phyloP scores from a whole-genome alignment of 2,329 filamentous ascomycete genomes.

The Calonectria hawksworthii region DNA sequence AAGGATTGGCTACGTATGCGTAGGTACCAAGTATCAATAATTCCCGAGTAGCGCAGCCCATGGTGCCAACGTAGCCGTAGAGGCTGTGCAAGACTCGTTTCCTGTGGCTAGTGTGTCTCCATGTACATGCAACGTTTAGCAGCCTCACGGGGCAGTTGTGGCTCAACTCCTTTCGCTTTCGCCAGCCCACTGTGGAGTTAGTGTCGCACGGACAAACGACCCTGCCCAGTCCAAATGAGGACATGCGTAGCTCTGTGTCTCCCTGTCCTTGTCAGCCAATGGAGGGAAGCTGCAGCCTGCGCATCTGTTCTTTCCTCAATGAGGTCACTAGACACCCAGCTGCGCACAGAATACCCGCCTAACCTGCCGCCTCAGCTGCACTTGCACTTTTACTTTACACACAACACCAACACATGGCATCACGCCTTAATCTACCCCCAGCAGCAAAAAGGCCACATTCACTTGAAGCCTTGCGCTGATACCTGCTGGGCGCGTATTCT shows the following conservation, averaged over 20 bases:
- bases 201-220: not conserved
- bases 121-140: not conserved
- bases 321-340: constrained; percentile 24
- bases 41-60: constrained; percentile 18
- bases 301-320: constrained; percentile 20
- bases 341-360: constrained; percentile 8
- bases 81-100: not conserved
- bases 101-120: constrained; percentile 13
- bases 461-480: constrained; percentile 2
- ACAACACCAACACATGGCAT: constrained; percentile 15
- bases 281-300: constrained; percentile 18
- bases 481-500: constrained; percentile 12
- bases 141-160: constrained; percentile 1
- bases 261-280: constrained; percentile 8
- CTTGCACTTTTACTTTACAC: constrained; percentile 11
- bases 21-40: constrained; percentile 14
- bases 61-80: not conserved
- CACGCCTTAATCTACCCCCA: constrained; percentile 18
- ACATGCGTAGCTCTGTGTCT: not conserved
- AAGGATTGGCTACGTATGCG: constrained; percentile 23
- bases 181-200: not conserved
- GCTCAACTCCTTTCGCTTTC: not conserved
- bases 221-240: not conserved
- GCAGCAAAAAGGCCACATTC: constrained; percentile 22
- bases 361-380: constrained; percentile 1